Conservation (phyloP, 257 asterid genomes). For the Datura wrightii region DNA sequence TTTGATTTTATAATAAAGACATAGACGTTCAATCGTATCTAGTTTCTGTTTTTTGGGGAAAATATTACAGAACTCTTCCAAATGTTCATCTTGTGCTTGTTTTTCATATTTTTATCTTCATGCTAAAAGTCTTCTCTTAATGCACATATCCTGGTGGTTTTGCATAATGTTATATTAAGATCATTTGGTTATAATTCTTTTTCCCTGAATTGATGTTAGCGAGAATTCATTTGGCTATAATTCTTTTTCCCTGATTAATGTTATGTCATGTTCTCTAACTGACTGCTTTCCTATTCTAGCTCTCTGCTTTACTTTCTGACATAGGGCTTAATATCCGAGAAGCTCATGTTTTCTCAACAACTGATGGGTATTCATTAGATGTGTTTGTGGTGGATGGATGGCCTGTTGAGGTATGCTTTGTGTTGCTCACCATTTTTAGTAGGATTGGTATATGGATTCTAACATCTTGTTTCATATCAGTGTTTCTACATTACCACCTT, state of each 20-base stretch:
- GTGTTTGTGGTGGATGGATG: constrained; percentile 98
- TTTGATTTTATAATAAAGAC: not conserved
- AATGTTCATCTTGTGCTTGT: not conserved
- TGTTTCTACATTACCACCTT: not conserved
- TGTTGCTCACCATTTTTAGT: constrained; percentile 30
- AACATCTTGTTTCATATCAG: not conserved
- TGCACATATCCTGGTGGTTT: not conserved
- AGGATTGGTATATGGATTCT: constrained; percentile 27
- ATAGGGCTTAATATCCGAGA: constrained; percentile 95
- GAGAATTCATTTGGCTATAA: not conserved
- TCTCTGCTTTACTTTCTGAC: constrained; percentile 94
- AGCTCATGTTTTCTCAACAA: constrained; percentile 96
- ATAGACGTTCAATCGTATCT: not conserved
- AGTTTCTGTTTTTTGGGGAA: not conserved
- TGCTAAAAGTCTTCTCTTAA: constrained; percentile 19
- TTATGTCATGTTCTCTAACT: constrained; percentile 26
- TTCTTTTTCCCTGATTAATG: constrained; percentile 20
- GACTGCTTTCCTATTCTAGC: constrained; percentile 55
- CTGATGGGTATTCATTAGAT: constrained; percentile 88
- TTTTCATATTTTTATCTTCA: not conserved
- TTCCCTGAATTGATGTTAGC: not conserved
- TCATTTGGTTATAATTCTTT: constrained; percentile 4
- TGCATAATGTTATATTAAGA: not conserved
- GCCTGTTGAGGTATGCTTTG: constrained; percentile 88
- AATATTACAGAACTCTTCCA: not conserved